Base-by-base conservation (phyloP, 768 basidiomycete species). In the Obba rivulosa region DNA sequence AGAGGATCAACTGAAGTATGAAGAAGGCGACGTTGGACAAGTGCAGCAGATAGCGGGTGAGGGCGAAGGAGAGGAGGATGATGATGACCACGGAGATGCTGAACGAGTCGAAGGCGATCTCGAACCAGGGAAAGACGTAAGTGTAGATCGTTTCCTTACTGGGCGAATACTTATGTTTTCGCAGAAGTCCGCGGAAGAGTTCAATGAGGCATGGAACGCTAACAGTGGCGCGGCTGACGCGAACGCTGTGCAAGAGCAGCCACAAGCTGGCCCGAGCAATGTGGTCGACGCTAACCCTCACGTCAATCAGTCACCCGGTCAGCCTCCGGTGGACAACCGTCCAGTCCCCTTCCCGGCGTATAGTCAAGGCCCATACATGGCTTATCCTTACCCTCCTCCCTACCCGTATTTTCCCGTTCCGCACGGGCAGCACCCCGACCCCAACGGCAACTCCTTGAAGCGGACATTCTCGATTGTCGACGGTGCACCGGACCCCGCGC, bases 191-290 rank as follows among this genome's bases (percentile, higher is more conserved):
- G 60, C 72, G 5, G 75, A 80, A 45, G 77, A 78, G 35, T 84
- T 76, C 47, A 72, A 75, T 38, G 74, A 79, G 35, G 80, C 80
- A 2, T 85, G 83, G 83, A 77, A 76, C 45, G 79, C 79, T 14
- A 79, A 79, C 54, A 74, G 72, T 18, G 78, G 72, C 14, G 61
- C 68, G 28, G 55, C 67, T 7, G 71, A 55, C n/a, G 41, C 41
- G 3, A 46, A 48, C 36, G 46, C 51, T 21, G 49, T 43, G 1
- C 34, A 42, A 5, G 35, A 45, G 66, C 60, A 24, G 58, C 58
- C 17, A 20, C 63, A 34, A 60, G 63, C 45, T 57, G 62, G 45
- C 35, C 56, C 40, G 4, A 55, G 52, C 52, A 48, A 49, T 42
- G 9, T 54, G 41, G 46, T 53, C 43, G 35, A 51, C 20, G 5